Conservation (phyloP, 768 basidiomycete genomes). For the Phaffia australis region DNA sequence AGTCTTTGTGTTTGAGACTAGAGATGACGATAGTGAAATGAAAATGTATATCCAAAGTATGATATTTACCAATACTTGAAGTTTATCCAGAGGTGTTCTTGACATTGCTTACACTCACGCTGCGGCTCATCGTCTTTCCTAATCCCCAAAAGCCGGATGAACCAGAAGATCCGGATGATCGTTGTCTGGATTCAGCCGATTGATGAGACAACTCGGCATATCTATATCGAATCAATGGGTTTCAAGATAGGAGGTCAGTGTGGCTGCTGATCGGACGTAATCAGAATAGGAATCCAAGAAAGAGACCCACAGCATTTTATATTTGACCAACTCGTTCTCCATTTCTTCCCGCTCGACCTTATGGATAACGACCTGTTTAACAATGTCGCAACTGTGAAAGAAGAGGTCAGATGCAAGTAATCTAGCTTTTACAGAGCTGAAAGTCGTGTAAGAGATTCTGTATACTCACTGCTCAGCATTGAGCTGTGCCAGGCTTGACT, state of each 20-base stretch:
- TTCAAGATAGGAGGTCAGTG: not conserved
- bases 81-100: not conserved
- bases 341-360: slow-evolving; percentile 83
- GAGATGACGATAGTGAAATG: not conserved
- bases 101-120: not conserved
- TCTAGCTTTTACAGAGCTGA: not conserved
- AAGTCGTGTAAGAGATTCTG: slow-evolving; percentile 31
- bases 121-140: not conserved
- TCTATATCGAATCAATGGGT: slow-evolving; percentile 31
- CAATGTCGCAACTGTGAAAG: slow-evolving; percentile 33
- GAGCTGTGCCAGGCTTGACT: slow-evolving; percentile 63
- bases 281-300: not conserved
- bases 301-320: slow-evolving; percentile 68
- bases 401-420: not conserved
- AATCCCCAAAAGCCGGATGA: slow-evolving; percentile 11
- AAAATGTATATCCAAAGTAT: not conserved
- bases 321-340: slow-evolving; percentile 84
- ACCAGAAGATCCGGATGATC: slow-evolving; percentile 8
- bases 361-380: slow-evolving; percentile 75
- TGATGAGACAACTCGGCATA: slow-evolving; percentile 65
- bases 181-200: slow-evolving; percentile 17
- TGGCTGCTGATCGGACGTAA: not conserved
- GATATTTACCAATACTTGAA: not conserved
- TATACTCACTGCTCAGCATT: slow-evolving; percentile 68
- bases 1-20: not conserved